Evolutionary conservation across 2,329 filamentous ascomycete species (phyloP).

Genomic region (Penicillium hordei): DNA sequence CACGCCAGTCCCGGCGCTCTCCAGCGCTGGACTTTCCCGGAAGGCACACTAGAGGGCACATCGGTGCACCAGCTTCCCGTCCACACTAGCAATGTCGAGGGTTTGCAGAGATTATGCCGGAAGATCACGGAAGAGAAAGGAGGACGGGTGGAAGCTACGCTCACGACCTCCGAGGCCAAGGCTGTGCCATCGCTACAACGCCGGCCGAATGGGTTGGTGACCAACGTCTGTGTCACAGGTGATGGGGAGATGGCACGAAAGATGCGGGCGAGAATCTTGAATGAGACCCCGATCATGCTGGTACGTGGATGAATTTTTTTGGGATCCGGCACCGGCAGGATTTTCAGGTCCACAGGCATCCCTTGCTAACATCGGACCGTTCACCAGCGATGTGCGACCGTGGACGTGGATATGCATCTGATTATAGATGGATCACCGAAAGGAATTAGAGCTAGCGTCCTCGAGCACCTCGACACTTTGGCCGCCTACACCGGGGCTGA

Average conservation of each 20-base stretch:
- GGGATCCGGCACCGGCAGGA: conserved; percentile 3
- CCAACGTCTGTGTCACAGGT: conserved; percentile 88
- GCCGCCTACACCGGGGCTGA: conserved; percentile 89
- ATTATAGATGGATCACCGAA: conserved; percentile 73
- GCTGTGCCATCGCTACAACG: conserved; percentile 52
- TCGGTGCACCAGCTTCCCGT: conserved; percentile 89
- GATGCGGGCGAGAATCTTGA: conserved; percentile 84
- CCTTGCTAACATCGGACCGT: conserved; percentile 22
- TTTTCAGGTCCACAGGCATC: conserved; percentile 6
- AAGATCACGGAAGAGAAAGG: conserved; percentile 70
- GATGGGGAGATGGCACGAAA: conserved; percentile 84
- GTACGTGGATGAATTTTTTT: conserved; percentile 56
- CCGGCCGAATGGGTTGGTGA: conserved; percentile 62
- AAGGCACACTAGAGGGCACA: conserved; percentile 78
- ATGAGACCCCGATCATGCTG: conserved; percentile 87
- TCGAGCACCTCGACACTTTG: conserved; percentile 82
- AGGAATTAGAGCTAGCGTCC: conserved; percentile 71
- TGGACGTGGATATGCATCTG: conserved; percentile 89
- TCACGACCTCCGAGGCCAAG: conserved; percentile 79
- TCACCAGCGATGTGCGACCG: conserved; percentile 77
- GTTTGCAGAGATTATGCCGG: conserved; percentile 74
- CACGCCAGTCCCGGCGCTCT: conserved; percentile 87
- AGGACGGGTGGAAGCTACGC: conserved; percentile 76
- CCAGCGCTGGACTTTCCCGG: conserved; percentile 89
- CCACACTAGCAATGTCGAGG: conserved; percentile 80